Conservation (phyloP, 2,329 filamentous ascomycete genomes). For the Ceratocystis lukuohia region DNA sequence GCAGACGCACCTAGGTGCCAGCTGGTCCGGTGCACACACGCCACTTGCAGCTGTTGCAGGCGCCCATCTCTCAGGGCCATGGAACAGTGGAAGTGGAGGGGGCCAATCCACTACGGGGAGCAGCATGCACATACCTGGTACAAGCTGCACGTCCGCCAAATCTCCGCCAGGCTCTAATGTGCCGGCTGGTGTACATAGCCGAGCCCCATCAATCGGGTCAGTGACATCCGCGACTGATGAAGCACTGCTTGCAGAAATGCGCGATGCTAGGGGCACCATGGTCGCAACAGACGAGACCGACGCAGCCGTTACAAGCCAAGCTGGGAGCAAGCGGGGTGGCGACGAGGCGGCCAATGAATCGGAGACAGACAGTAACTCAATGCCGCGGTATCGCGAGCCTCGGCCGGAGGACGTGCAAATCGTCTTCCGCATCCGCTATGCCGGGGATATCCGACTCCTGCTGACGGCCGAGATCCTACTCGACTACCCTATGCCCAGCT, state of each 20-base stretch:
- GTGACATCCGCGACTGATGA: slow-evolving; percentile 30
- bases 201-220: slow-evolving; percentile 13
- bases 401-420: slow-evolving; percentile 81
- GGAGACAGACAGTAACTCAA: slow-evolving; percentile 19
- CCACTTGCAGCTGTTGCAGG: slow-evolving; percentile 68
- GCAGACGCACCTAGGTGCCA: slow-evolving; percentile 58
- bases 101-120: not conserved
- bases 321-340: slow-evolving; percentile 20
- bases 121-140: not conserved
- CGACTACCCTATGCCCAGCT: slow-evolving; percentile 97
- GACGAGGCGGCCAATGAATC: slow-evolving; percentile 21
- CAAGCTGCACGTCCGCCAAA: slow-evolving; percentile 8
- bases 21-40: slow-evolving; percentile 62
- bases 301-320: slow-evolving; percentile 19
- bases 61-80: slow-evolving; percentile 32
- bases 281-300: slow-evolving; percentile 25
- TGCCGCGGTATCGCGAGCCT: slow-evolving; percentile 51
- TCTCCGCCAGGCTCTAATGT: not conserved
- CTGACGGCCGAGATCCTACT: slow-evolving; percentile 90
- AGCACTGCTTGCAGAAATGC: slow-evolving; percentile 24
- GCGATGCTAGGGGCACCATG: slow-evolving; percentile 21
- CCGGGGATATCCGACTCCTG: slow-evolving; percentile 73
- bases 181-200: not conserved
- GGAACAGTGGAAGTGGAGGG: slow-evolving; percentile 4
- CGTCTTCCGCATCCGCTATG: slow-evolving; percentile 79